Base-by-base conservation (phyloP, 768 basidiomycete genomes). In the Suillus spraguei region DNA sequence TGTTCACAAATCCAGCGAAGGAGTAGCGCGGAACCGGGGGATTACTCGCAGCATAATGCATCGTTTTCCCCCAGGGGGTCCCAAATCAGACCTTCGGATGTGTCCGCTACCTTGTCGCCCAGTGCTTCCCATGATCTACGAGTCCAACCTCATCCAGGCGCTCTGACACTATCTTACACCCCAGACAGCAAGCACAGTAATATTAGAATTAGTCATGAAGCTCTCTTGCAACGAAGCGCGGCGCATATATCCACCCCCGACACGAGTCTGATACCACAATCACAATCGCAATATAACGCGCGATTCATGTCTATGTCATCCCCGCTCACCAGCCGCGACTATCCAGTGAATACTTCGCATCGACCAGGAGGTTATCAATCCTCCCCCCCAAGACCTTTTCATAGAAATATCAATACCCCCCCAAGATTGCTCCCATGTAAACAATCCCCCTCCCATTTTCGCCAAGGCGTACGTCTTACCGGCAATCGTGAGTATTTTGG, bases 1-100 rank as follows among this genome's bases (percentile, higher is more conserved):
- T 62, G 24, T 70, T 67, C 58, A 71, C 72, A n/a, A 66, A 73
- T 24, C 36, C 66, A 4, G 41, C 1, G 35, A 20, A 41, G 20
- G 10, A 7, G 17, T 24, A 50, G 35, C 8, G 20, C 41, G 28
- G 53, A 55, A 32, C 38, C 20, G 20, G 50, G 36, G 14, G 32
- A 22, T 22, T 46, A 53, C 22, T 32, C 4, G 38, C 20, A 24
- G 17, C 39, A 46, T 10, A 50, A 38, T 36, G 11, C 10, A 6
- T 28, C 6, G 3, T 41, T 41, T 22, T 5, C 28, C 5, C 0
- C 2, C 11, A 58, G 16, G 17, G 17, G 1, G 1, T 41, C 38
- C 24, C 16, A 28, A 39, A 10, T 3, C 17, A 32, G 24, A 9
- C 10, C 24, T 58, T 28, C 17, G 6, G 5, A 22, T 6, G 28